Evolutionary conservation across 331 rosid species (phyloP).

Genomic region (Stylosanthes scabra): DNA sequence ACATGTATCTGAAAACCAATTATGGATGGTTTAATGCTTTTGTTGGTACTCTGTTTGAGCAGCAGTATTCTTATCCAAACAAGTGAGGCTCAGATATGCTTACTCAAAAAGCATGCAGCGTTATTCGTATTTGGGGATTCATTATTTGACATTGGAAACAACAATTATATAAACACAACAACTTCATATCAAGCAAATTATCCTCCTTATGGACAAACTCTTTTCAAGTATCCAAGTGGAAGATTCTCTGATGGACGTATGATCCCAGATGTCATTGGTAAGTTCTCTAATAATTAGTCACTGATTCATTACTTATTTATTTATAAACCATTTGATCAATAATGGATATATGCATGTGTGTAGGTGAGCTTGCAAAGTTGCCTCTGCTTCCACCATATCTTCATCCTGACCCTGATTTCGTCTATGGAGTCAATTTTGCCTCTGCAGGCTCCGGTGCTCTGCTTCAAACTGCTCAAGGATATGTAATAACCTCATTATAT

Average conservation of each 20-base stretch:
- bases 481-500: slow-evolving; percentile 13
- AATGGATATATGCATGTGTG: neutral
- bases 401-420: slow-evolving; percentile 24
- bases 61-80: neutral
- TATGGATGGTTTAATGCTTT: neutral
- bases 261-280: slow-evolving; percentile 8
- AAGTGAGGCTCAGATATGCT: neutral
- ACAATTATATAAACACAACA: slow-evolving; percentile 38
- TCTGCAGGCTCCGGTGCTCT: slow-evolving; percentile 59
- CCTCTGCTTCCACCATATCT: slow-evolving; percentile 46
- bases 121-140: slow-evolving; percentile 61
- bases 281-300: too few relatives aligned
- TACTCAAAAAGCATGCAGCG: slow-evolving; percentile 10
- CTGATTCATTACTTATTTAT: too few relatives aligned
- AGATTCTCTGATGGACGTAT: slow-evolving; percentile 4
- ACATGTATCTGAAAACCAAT: neutral
- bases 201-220: slow-evolving; percentile 55
- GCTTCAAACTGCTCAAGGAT: slow-evolving; percentile 46
- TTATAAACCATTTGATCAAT: neutral
- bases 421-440: slow-evolving; percentile 57
- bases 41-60: neutral
- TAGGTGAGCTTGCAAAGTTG: slow-evolving; percentile 57
- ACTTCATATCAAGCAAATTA: slow-evolving; percentile 26
- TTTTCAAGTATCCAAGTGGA: slow-evolving; percentile 44
- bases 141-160: slow-evolving; percentile 48